These are phyloP conservation scores for Candida sanyaensis DNA, from an alignment of 1,139 yeast genomes.

Conservation along the genomic window DNA sequence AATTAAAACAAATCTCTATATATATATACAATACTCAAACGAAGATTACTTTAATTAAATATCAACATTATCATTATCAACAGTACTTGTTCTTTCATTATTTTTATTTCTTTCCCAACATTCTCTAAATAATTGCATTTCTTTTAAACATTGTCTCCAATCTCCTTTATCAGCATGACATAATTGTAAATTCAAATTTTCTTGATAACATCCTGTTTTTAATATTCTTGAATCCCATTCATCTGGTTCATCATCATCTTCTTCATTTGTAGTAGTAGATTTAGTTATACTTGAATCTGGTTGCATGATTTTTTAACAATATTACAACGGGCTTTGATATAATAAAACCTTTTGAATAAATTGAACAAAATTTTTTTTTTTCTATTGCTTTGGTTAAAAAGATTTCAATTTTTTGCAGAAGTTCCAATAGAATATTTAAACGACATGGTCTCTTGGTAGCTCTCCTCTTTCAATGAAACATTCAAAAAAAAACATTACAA, in stretches of 20 bases:
- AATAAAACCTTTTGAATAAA: too few species aligned
- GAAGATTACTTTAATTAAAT: not conserved
- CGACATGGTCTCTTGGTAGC: too few species aligned
- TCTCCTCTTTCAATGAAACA: too few species aligned
- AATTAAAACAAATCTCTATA: not conserved
- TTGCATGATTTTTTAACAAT: constrained; percentile 1
- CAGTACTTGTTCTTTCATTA: constrained; percentile 54
- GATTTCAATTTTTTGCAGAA: not conserved
- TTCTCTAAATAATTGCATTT: constrained; percentile 65
- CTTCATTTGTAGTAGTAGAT: constrained; percentile 1
- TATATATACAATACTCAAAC: not conserved
- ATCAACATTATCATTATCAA: constrained; percentile 29
- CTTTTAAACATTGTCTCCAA: constrained; percentile 71
- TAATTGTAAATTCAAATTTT: constrained; percentile 63
- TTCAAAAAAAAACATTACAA: not conserved
- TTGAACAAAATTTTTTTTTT: not conserved
- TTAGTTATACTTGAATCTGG: constrained; percentile 3
- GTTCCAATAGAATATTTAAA: too few species aligned
- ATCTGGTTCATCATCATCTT: constrained; percentile 60
- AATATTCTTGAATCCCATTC: constrained; percentile 75
- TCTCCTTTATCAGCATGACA: constrained; percentile 83
- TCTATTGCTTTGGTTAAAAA: not conserved
- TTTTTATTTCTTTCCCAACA: constrained; percentile 69
- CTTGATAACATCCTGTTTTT: constrained; percentile 73
- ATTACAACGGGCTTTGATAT: too few species aligned